Conservation (phyloP, 2,329 filamentous ascomycete genomes). For the Ascochyta rabiei region DNA sequence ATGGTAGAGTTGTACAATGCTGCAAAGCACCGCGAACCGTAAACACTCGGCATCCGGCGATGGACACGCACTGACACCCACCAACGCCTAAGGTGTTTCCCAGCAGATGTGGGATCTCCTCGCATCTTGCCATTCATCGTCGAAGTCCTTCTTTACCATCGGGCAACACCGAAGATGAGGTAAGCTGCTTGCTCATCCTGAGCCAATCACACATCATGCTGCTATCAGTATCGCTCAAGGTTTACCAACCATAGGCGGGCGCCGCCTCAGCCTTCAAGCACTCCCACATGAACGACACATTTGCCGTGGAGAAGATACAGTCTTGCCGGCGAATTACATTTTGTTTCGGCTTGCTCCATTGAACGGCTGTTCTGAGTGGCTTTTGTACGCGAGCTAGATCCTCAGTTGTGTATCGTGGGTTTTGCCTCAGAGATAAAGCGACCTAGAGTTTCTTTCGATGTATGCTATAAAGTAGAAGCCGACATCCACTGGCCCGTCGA, state of each 20-base stretch:
- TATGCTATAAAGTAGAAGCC: conserved; percentile 13
- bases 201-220: conserved; percentile 32
- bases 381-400: conserved; percentile 28
- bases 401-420: conserved; percentile 39
- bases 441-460: conserved; percentile 12
- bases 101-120: conserved; percentile 30
- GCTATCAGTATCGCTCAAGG: conserved; percentile 36
- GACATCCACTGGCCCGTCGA: background rate
- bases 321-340: conserved; percentile 36
- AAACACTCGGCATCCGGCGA: conserved; percentile 37
- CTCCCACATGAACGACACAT: conserved; percentile 20
- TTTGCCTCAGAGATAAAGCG: conserved; percentile 36
- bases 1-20: background rate
- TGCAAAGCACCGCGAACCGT: conserved; percentile 15
- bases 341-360: conserved; percentile 40
- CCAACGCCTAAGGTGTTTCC: conserved; percentile 25
- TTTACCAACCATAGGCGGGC: conserved; percentile 37
- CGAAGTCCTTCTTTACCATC: conserved; percentile 28
- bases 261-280: conserved; percentile 25
- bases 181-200: conserved; percentile 13
- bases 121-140: conserved; percentile 9
- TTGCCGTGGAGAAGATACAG: conserved; percentile 33
- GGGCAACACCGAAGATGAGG: conserved; percentile 39
- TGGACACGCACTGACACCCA: conserved; percentile 22
- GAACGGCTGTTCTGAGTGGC: conserved; percentile 20